Conservation (phyloP, 441 rosid genomes). For the Viola pubescens region DNA sequence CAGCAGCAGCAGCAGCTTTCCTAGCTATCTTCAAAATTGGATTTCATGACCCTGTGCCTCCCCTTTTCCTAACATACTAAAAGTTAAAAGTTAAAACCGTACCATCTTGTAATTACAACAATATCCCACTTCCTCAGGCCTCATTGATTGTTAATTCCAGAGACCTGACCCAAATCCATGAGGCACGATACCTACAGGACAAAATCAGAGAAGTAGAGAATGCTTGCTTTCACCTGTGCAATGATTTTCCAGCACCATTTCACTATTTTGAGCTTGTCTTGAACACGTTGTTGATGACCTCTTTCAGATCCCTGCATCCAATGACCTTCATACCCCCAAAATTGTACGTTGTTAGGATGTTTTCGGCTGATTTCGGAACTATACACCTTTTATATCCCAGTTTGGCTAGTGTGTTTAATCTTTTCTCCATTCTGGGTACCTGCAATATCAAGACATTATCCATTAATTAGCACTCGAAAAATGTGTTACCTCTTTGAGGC, state of each 20-base stretch:
- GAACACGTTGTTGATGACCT: slow-evolving; percentile 56
- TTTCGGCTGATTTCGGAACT: slow-evolving; percentile 56
- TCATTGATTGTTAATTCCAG: no score
- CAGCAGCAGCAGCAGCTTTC: no score
- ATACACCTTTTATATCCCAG: slow-evolving; percentile 71
- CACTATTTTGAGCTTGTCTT: background rate
- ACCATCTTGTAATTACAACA: no score
- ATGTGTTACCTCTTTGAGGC: no score
- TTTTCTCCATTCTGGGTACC: slow-evolving; percentile 82
- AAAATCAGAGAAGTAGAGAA: no score
- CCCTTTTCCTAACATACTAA: no score
- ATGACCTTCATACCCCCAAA: slow-evolving; percentile 38
- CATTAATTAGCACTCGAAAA: no score
- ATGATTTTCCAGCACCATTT: slow-evolving; percentile 5
- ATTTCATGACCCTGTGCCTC: no score
- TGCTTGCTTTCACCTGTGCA: background rate
- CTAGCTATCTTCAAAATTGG: no score
- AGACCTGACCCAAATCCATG: no score
- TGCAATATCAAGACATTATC: slow-evolving; percentile 9
- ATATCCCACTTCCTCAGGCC: no score
- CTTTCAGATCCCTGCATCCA: slow-evolving; percentile 69
- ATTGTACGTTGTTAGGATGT: slow-evolving; percentile 30
- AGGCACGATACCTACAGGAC: background rate
- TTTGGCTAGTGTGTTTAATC: slow-evolving; percentile 63
- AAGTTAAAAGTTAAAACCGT: no score